Percentiles rank a stretch among this genome's conserved stretches.
These are phyloP conservation scores for Solanum sparsipilum DNA, from an alignment of 257 asterid species.

Conservation along the genomic window DNA sequence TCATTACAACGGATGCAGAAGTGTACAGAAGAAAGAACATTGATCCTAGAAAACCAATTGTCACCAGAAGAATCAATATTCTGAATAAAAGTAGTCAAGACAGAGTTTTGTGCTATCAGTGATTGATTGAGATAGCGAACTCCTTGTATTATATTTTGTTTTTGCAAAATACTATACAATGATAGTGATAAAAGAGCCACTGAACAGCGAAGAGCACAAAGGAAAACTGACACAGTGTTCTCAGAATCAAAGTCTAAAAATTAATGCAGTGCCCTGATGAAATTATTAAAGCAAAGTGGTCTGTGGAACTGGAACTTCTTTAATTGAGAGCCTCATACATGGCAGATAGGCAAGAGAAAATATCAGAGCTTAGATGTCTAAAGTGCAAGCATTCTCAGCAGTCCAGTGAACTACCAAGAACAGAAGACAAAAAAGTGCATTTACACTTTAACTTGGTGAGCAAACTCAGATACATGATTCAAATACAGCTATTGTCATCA, in stretches of 20 bases:
- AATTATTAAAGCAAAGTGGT: neutral
- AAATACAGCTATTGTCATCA: neutral
- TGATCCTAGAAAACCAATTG: neutral
- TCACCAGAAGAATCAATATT: neutral
- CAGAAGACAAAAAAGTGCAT: neutral
- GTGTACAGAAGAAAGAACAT: neutral
- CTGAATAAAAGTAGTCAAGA: neutral
- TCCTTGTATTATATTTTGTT: neutral
- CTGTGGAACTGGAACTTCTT: neutral
- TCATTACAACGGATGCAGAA: neutral
- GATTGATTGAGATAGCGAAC: neutral
- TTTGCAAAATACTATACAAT: neutral
- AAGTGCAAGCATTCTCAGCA: neutral
- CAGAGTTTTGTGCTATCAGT: neutral
- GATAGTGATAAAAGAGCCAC: neutral
- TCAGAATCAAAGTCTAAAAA: neutral
- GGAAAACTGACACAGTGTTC: neutral
- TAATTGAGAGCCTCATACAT: neutral
- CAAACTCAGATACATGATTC: neutral
- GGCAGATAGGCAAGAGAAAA: neutral
- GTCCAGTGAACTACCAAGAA: neutral
- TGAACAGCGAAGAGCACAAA: neutral
- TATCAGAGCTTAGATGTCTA: neutral
- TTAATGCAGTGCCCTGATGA: neutral
- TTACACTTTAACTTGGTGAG: neutral